Base-by-base conservation (phyloP, 768 basidiomycete species). In the Tylopilus rubrobrunneus region DNA sequence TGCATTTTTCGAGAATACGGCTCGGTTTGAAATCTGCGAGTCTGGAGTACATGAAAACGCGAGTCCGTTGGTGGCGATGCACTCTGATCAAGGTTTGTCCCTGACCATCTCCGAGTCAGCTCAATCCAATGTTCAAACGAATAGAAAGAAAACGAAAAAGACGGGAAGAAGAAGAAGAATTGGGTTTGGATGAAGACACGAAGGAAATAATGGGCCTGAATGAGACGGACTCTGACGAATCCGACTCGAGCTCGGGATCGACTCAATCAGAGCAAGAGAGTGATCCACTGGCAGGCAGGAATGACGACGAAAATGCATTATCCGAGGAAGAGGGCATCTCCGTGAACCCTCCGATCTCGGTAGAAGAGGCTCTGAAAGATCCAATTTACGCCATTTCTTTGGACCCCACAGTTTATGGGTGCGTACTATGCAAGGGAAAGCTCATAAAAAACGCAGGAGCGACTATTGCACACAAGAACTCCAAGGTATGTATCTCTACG, bases 211-310 rank as follows among this genome's bases (percentile, higher is more conserved):
- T 89, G 12, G 88, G 86, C 25, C 64, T 90, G 57, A 76, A 88
- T 40, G 85, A 89, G 59, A 87, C 86, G 1, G 86, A 90, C 67
- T 86, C 86, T 29, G 85, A 87, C 45, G 87, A 88, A 70, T 66
- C 78, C 15, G 64, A 61, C 3, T 19, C 39, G 21, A 62, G 61
- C 19, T 62, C 49, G 27, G 25, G 65, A 61, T 7, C 25, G 25
- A 25, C 5, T 25, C 25, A 3, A 25, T 57, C 54, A 27, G 62
- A 61, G 49, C 63, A 49, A 60, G 12, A 73, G 31, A 41, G 37
- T 48, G 64, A 61, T 5, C 58, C 54, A 27, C 19, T 19, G 61
- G 56, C 19, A 53, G 66, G 55, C 27, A 51, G 43, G 7, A 62
- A 62, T 1, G 71, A 68, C 29, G 71, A 66, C 9, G 68, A 63